Evolutionary conservation across 108 stramenopile species (phyloP).

Genomic region (Thalassiosira profunda): DNA sequence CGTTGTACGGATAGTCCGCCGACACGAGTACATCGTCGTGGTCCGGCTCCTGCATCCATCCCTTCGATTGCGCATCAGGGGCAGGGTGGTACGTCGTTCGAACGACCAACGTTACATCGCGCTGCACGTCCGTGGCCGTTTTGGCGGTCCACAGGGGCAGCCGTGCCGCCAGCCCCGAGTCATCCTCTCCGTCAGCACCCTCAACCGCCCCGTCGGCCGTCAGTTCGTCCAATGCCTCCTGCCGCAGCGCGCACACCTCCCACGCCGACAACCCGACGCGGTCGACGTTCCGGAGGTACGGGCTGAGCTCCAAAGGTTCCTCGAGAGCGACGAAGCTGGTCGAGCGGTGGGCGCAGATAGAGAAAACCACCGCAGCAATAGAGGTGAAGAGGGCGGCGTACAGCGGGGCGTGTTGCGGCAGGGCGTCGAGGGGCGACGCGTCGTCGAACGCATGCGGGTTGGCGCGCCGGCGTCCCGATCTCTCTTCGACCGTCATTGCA

Average conservation of each 20-base stretch:
- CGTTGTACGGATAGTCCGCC: slow-evolving; percentile 30
- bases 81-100: not conserved
- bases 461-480: no score
- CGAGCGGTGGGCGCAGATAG: slow-evolving; percentile 20
- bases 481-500: no score
- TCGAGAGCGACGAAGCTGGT: slow-evolving; percentile 25
- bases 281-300: slow-evolving; percentile 23
- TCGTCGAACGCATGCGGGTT: no score
- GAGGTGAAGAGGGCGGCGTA: slow-evolving; percentile 32
- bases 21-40: slow-evolving; percentile 25
- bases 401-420: slow-evolving; percentile 10
- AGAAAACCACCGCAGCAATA: slow-evolving; percentile 27
- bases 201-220: not conserved
- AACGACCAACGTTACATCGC: not conserved
- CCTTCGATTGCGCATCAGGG: not conserved
- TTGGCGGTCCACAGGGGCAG: not conserved
- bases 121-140: not conserved
- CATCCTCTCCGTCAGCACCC: not conserved
- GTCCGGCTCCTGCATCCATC: slow-evolving; percentile 4
- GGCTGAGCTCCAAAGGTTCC: slow-evolving; percentile 14
- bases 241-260: slow-evolving; percentile 26
- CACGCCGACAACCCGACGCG: slow-evolving; percentile 27
- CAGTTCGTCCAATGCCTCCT: slow-evolving; percentile 21
- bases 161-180: not conserved
- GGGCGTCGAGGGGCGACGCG: no score